Evolutionary conservation across 1,284 basidiomycete genomes (phyloP), one percentile per base, ranked within the genome.

Genomic region (Fomitopsis schrenkii): DNA sequence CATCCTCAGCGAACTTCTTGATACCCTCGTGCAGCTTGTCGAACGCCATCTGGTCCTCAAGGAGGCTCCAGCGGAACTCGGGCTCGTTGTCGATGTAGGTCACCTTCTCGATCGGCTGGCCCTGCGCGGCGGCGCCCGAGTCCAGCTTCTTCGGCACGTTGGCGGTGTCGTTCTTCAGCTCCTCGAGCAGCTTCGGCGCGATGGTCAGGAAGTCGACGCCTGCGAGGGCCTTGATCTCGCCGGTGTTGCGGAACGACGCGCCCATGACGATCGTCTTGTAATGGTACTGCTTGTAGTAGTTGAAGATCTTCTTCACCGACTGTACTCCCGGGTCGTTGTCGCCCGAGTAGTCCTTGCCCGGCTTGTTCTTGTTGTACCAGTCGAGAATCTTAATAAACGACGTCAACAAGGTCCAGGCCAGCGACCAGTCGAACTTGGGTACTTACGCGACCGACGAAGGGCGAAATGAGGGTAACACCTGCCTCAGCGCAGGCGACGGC

Each of bases 261-360:
- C 97, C 97, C 97, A 99, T 99, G 77, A 99, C 96, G 76, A 98
- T 98, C 69, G 97, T 99, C 74, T 96, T 95, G 88, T 98, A 98
- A 66, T 87, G 86, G 80, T 99, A 86, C 78, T 97, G 95, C 85
- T 99, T 99, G 89, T 98, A 99, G 84, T 98, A 98, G 84, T 95
- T 93, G 88, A 91, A 99, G 82, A 98, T 99, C 79, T 86, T 91
- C 83, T 93, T 90, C 65, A 99, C 97, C 45, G 94, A 97, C 75
- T 87, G 77, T 68, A 99, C 97, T 84, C 97, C 97, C n/a, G 97
- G 97, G 83, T 99, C 97, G 58, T 88, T 86, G 62, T 93, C 91
- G 62, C 92, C 93, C 67, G 88, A 85, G 82, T 94, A 97, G 74
- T 81, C 84, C 80, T 91, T 87, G 60, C 94, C 93, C 67, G 90